These are phyloP conservation scores for Isochrysis galbana DNA, from an alignment of 78 protist species.

Conservation along the genomic window DNA sequence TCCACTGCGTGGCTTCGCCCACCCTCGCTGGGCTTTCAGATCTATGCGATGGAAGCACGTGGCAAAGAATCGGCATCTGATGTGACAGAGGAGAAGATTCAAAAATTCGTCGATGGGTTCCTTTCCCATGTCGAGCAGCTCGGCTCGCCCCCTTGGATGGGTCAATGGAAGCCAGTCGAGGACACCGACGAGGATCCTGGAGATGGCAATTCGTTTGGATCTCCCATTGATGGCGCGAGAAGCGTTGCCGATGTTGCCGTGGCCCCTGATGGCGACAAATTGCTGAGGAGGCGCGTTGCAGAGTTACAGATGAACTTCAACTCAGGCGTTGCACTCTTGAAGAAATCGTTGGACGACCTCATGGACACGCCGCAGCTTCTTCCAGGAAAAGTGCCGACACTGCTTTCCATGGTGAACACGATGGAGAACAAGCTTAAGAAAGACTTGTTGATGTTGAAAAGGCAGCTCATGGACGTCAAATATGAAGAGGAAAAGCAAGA, in stretches of 20 bases:
- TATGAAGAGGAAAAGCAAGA: neutral
- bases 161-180: no score
- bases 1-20: neutral
- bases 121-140: no score
- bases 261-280: neutral
- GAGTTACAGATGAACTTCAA: neutral
- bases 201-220: neutral
- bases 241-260: neutral
- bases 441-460: neutral
- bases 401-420: neutral
- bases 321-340: neutral
- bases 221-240: no score
- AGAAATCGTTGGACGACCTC: neutral
- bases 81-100: neutral
- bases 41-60: conserved; percentile 19
- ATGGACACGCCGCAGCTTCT: neutral
- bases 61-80: neutral
- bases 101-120: neutral
- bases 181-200: neutral
- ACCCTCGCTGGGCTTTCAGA: neutral
- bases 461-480: neutral
- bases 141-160: no score
- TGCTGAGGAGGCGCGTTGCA: neutral
- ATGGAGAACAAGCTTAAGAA: neutral
- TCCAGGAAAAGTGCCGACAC: neutral